Conservation (phyloP, 2,329 filamentous ascomycete genomes). For the Coniella vitis region DNA sequence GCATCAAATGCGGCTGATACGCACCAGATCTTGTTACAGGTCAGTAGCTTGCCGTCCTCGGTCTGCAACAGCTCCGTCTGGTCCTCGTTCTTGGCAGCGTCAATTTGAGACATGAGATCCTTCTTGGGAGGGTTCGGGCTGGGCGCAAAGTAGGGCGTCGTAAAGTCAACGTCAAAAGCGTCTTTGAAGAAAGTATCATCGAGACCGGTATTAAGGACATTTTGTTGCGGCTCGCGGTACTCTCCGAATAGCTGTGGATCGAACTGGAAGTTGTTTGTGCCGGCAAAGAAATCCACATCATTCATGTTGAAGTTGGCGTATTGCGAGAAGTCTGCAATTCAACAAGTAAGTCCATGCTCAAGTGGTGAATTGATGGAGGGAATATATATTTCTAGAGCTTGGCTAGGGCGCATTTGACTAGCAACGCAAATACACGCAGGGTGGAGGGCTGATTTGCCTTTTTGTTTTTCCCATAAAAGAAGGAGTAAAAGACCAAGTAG, state of each 20-base stretch:
- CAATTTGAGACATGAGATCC: conserved; percentile 71
- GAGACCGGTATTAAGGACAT: conserved; percentile 63
- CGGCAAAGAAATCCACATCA: conserved; percentile 65
- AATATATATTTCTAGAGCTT: too few relatives aligned
- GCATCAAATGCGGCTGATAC: conserved; percentile 25
- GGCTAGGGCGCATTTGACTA: too few relatives aligned
- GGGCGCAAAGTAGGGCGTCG: conserved; percentile 69
- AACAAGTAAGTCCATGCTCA: conserved; percentile 11
- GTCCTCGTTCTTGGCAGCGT: conserved; percentile 65
- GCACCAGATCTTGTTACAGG: conserved; percentile 90
- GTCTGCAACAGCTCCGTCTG: conserved; percentile 43
- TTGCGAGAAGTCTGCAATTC: conserved; percentile 29
- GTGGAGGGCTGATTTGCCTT: too few relatives aligned
- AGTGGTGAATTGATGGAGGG: neutral
- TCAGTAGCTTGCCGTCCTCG: conserved; percentile 58
- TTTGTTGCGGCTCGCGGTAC: conserved; percentile 86
- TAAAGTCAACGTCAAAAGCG: conserved; percentile 74
- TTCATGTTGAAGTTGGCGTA: conserved; percentile 40
- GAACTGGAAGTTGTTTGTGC: conserved; percentile 79
- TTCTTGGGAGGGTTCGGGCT: conserved; percentile 48
- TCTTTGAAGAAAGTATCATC: conserved; percentile 67
- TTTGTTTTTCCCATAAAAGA: too few relatives aligned
- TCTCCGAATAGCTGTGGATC: conserved; percentile 88
- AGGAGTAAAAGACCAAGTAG: too few relatives aligned
- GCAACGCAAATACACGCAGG: too few relatives aligned